Evolutionary conservation across 2,329 filamentous ascomycete genomes (phyloP), one percentile per base, ranked within the genome.

Genomic region (Sphaerulina musiva): DNA sequence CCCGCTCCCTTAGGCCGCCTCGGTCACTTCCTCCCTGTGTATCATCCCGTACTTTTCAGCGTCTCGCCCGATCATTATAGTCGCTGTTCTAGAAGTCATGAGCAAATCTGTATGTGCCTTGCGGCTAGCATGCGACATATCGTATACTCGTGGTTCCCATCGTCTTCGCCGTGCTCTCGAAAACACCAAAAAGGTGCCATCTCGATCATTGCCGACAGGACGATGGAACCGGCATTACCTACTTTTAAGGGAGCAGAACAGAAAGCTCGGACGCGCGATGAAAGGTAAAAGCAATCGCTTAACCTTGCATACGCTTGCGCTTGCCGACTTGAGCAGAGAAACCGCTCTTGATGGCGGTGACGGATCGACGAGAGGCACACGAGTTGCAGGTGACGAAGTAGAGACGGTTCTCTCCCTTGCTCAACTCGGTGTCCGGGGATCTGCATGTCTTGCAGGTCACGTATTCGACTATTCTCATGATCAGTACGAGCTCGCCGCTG

Each of bases 241-340:
- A 42, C 42, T 9, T 38, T 26, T 6, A 6, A 32, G 7, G 29
- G 4, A 12, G 48, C 29, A 38, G 43, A 50, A 29, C 40, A 50
- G 26, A 34, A 10, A 14, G 29, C 11, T 29, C 17, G 43, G 10
- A 34, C 10, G 34, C 34, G 34, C 34, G 10, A 38, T 38, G 10
- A n/a, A 10, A 9, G 34, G 10, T 34, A 29, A 34, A 46, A n/a
- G 41, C 11, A 36, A 32, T 26, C 46, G 54, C 80, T 53, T 64
- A 66, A 50, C 59, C 60, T 58, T 65, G 64, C 78, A 90, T 87
- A 83, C 95, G 95, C 81, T 85, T 93, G 82, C 93, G 87, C 87
- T 96, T 96, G 73, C 93, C 93, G 74, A 98, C 88, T 78, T 97
- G 93, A 74, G 93, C 93, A 69, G 91, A 95, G 90, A 98, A 98